Evolutionary conservation across 495 filamentous ascomycete genomes (phyloP).

Genomic region (Glonium stellatum): DNA sequence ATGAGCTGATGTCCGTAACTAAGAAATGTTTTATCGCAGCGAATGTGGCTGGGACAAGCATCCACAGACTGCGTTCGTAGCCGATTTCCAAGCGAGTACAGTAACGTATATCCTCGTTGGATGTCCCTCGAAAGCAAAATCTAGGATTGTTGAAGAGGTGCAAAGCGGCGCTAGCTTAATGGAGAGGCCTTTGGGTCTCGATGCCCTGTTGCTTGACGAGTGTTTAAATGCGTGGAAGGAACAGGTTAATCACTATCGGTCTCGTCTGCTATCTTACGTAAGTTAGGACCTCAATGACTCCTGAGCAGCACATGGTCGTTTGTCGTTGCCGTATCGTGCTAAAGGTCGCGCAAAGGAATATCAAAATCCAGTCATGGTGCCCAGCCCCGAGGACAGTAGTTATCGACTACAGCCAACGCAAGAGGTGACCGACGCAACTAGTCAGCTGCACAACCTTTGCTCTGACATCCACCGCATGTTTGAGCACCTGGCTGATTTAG

Average conservation of each 20-base stretch:
- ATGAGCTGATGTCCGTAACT: neutral
- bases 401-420: neutral
- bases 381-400: neutral
- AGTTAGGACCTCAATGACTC: neutral
- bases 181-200: neutral
- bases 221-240: conserved; percentile 7
- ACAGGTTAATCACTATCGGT: neutral
- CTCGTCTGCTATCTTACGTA: neutral
- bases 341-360: neutral
- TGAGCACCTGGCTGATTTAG: conserved; percentile 11
- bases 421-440: conserved; percentile 2
- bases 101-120: conserved; percentile 6
- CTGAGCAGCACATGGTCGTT: no score
- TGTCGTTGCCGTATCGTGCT: neutral
- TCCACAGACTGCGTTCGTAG: conserved; percentile 1
- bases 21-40: conserved; percentile 10
- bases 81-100: conserved; percentile 1
- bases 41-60: conserved; percentile 3
- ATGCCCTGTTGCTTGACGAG: conserved; percentile 8
- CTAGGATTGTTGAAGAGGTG: neutral
- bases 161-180: neutral
- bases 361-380: neutral
- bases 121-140: conserved; percentile 3
- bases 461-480: conserved; percentile 3
- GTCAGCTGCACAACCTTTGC: conserved; percentile 10